Percentiles rank a stretch among this genome's conserved stretches.
Evolutionary conservation across 75 land plant genomes (phyloP).

Genomic region (Larix kaempferi): DNA sequence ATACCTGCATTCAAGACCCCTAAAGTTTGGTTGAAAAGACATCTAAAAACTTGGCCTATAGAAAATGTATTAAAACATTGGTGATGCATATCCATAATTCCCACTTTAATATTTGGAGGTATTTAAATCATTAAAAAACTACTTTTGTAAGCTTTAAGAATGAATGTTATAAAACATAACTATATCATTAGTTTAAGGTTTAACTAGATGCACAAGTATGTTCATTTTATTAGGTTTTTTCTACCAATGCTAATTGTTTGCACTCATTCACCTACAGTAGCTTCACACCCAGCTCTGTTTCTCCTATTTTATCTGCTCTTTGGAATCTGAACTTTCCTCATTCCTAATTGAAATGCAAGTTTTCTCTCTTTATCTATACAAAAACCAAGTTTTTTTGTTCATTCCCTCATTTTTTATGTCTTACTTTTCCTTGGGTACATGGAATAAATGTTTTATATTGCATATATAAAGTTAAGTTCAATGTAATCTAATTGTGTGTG

Average conservation of each 20-base stretch:
- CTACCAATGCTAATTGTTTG: neutral
- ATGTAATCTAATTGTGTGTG: too few species aligned
- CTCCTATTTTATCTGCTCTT: too few species aligned
- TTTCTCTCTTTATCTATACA: too few species aligned
- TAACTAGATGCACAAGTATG: neutral
- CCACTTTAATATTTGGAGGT: neutral
- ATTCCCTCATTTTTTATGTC: too few species aligned
- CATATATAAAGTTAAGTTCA: too few species aligned
- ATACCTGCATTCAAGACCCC: slow-evolving; percentile 45
- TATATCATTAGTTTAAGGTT: neutral
- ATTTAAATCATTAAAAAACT: neutral
- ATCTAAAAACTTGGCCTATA: neutral
- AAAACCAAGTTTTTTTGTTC: too few species aligned
- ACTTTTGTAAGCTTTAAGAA: neutral
- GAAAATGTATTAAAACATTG: neutral
- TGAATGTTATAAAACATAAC: neutral
- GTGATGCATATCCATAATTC: neutral
- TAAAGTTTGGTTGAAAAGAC: neutral
- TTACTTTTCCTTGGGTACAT: too few species aligned
- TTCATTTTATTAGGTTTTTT: neutral
- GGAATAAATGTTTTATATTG: too few species aligned
- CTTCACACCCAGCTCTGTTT: too few species aligned
- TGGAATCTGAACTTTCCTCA: too few species aligned
- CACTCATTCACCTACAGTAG: neutral
- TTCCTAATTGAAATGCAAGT: too few species aligned